Percentiles rank a stretch among this genome's conserved stretches.
phyloP scores from a whole-genome alignment of 2,329 filamentous ascomycete species.

The Ophiocordyceps robertsii region DNA sequence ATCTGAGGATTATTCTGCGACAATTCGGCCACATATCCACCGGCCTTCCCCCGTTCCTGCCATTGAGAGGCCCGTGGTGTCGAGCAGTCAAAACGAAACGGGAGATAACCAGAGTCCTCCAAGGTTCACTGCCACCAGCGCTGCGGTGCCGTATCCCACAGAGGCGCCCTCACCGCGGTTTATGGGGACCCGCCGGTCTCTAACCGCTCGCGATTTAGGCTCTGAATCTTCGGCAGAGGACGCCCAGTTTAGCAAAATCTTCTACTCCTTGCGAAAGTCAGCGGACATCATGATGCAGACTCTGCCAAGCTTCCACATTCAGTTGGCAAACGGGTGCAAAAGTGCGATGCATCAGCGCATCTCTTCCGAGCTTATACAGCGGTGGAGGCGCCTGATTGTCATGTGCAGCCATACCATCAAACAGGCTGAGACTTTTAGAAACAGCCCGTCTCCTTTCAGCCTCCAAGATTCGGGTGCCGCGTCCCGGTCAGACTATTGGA shows the following conservation, averaged over 20 bases:
- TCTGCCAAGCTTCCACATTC: conserved; percentile 54
- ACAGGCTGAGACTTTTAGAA: conserved; percentile 59
- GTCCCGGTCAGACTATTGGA: conserved; percentile 47
- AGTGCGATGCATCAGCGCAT: conserved; percentile 46
- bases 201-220: conserved; percentile 41
- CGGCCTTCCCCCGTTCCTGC: too few species aligned
- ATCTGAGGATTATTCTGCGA: too few species aligned
- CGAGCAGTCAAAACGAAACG: too few species aligned
- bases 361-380: conserved; percentile 46
- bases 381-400: conserved; percentile 58
- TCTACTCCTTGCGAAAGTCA: conserved; percentile 58
- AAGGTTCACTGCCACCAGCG: too few species aligned
- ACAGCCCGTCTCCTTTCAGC: conserved; percentile 64
- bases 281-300: conserved; percentile 60
- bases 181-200: too few species aligned
- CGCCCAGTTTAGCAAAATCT: conserved; percentile 69
- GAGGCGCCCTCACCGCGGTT: too few species aligned
- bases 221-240: conserved; percentile 65
- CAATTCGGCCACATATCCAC: too few species aligned
- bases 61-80: too few species aligned
- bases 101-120: too few species aligned
- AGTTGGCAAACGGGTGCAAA: conserved; percentile 52
- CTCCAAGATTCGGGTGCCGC: conserved; percentile 70
- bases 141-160: too few species aligned
- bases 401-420: conserved; percentile 59